A percentile compares a stretch with the other conserved stretches of the same genome.
phyloP scores from a whole-genome alignment of 805 yeast species.

The Jamesozyma spencerorum region DNA sequence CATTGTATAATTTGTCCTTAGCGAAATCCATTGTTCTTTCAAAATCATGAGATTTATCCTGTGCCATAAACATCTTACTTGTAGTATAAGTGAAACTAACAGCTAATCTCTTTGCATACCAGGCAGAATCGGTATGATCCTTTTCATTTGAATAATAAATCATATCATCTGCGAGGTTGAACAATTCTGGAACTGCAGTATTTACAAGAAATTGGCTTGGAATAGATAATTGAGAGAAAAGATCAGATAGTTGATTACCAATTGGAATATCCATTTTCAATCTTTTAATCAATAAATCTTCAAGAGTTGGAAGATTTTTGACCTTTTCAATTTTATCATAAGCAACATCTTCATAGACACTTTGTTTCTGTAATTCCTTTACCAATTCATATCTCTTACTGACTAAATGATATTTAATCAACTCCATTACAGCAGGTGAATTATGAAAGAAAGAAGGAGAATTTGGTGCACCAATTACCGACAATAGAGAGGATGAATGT shows the following conservation, averaged over 20 bases:
- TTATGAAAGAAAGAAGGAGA: slow-evolving; percentile 27
- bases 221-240: slow-evolving; percentile 49
- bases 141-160: slow-evolving; percentile 76
- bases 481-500: slow-evolving; percentile 20
- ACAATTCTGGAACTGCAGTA: slow-evolving; percentile 56
- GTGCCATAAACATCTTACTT: slow-evolving; percentile 71
- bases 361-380: slow-evolving; percentile 23
- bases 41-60: slow-evolving; percentile 52
- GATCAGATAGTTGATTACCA: slow-evolving; percentile 27
- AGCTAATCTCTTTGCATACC: slow-evolving; percentile 84
- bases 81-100: slow-evolving; percentile 63
- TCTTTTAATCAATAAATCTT: slow-evolving; percentile 39
- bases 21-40: slow-evolving; percentile 56
- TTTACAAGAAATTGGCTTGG: slow-evolving; percentile 50
- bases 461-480: slow-evolving; percentile 26
- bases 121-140: slow-evolving; percentile 59
- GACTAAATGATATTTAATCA: slow-evolving; percentile 48
- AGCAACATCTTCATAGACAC: background rate
- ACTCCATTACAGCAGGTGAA: slow-evolving; percentile 33
- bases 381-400: slow-evolving; percentile 39
- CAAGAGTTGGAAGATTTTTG: slow-evolving; percentile 29
- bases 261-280: slow-evolving; percentile 37
- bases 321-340: slow-evolving; percentile 6
- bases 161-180: slow-evolving; percentile 72
- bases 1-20: slow-evolving; percentile 44